A percentile compares a stretch with the other conserved stretches of the same genome.
phyloP scores from a whole-genome alignment of 768 basidiomycete species.

The Lactarius hatsudake region DNA sequence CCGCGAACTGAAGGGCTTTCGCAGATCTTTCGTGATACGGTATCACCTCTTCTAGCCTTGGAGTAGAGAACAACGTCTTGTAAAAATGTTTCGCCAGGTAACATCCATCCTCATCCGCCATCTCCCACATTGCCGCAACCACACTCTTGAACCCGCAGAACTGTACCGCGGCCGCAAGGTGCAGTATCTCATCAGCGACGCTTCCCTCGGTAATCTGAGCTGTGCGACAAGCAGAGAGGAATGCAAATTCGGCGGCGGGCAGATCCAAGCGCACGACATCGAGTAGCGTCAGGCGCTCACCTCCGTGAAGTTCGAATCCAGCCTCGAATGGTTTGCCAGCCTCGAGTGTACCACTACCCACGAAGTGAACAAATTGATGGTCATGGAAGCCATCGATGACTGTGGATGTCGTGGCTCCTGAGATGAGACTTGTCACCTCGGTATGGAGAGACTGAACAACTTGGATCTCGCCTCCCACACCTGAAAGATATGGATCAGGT shows the following conservation, averaged over 20 bases:
- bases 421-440: background rate
- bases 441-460: background rate
- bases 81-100: background rate
- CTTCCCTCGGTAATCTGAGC: background rate
- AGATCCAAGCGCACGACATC: background rate
- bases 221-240: slow-evolving; percentile 7
- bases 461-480: background rate
- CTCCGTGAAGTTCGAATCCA: slow-evolving; percentile 1
- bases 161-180: background rate
- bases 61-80: background rate
- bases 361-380: slow-evolving; percentile 2
- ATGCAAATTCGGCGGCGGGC: background rate
- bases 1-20: background rate
- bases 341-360: slow-evolving; percentile 4
- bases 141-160: slow-evolving; percentile 1
- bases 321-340: background rate
- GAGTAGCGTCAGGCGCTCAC: background rate
- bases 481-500: too few species aligned
- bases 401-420: background rate
- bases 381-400: background rate
- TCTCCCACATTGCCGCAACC: slow-evolving; percentile 4
- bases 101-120: background rate
- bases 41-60: background rate
- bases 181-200: background rate
- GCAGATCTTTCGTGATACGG: background rate